Percentiles rank a stretch among this genome's conserved stretches.
phyloP scores from a whole-genome alignment of 768 basidiomycete species.

The Russula lepida region DNA sequence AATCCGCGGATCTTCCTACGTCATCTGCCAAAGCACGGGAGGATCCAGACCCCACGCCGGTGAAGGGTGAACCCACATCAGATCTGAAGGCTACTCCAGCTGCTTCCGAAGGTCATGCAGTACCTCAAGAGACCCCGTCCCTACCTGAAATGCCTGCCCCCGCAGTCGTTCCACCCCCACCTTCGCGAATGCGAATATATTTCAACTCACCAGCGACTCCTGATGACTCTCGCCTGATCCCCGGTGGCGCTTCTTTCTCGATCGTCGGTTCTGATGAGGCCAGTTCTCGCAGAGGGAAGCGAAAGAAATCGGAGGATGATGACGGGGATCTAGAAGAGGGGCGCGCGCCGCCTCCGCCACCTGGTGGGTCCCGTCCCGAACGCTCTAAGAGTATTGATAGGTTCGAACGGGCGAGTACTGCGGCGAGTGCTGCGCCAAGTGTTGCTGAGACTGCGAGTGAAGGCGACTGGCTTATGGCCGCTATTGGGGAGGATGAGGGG shows the following conservation, averaged over 20 bases:
- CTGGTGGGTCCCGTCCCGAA: slow-evolving; percentile 30
- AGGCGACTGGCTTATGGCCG: slow-evolving; percentile 85
- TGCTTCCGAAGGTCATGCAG: not conserved
- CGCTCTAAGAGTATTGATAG: slow-evolving; percentile 44
- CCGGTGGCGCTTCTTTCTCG: slow-evolving; percentile 43
- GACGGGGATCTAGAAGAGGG: slow-evolving; percentile 73
- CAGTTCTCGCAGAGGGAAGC: slow-evolving; percentile 62
- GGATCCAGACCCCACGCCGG: not conserved
- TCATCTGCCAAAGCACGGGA: not conserved
- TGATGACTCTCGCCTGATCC: slow-evolving; percentile 71
- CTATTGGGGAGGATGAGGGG: slow-evolving; percentile 65
- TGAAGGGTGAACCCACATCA: not conserved
- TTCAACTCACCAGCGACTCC: slow-evolving; percentile 84
- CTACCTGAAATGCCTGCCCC: slow-evolving; percentile 23
- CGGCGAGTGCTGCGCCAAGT: slow-evolving; percentile 67
- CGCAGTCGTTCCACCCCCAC: slow-evolving; percentile 37
- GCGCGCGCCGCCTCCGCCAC: slow-evolving; percentile 59
- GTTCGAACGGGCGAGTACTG: slow-evolving; percentile 50
- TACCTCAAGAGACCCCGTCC: not conserved
- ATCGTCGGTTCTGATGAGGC: slow-evolving; percentile 41
- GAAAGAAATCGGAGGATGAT: slow-evolving; percentile 86
- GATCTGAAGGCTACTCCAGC: not conserved
- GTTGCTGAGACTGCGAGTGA: slow-evolving; percentile 57
- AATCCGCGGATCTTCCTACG: slow-evolving; percentile 5
- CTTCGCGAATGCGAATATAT: slow-evolving; percentile 83